Conservation (phyloP, 2,329 filamentous ascomycete genomes). For the Emergomyces pasteurianus region DNA sequence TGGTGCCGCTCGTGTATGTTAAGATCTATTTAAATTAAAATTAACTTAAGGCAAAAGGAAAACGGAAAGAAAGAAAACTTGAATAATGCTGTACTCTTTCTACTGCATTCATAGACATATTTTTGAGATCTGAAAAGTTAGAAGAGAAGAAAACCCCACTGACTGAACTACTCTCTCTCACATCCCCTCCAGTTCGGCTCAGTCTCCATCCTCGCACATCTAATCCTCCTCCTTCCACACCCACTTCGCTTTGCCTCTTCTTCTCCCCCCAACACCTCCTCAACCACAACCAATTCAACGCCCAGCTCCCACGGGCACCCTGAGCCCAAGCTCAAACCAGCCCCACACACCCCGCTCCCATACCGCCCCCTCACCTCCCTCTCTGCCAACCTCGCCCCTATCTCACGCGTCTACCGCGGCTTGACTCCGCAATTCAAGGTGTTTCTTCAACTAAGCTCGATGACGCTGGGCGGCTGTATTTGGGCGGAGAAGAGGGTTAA, state of each 20-base stretch:
- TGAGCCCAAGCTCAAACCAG: conserved; percentile 19
- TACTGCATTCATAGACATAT: background rate
- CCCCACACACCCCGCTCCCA: conserved; percentile 21
- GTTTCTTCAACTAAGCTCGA: conserved; percentile 35
- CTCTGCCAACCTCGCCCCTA: conserved; percentile 35
- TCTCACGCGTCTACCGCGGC: conserved; percentile 33
- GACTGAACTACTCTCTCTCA: background rate
- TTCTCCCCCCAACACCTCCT: conserved; percentile 13
- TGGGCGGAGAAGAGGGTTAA: conserved; percentile 37
- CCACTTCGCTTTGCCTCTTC: conserved; percentile 29
- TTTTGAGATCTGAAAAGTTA: too few relatives aligned
- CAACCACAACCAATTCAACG: conserved; percentile 19
- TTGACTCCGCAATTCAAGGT: conserved; percentile 40
- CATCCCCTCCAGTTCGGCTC: conserved; percentile 28
- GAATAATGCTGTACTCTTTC: background rate
- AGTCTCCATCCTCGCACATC: conserved; percentile 35
- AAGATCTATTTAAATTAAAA: background rate
- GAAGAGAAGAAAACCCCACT: background rate
- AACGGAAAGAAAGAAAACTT: background rate
- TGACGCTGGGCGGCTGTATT: conserved; percentile 38
- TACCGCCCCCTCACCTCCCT: conserved; percentile 37
- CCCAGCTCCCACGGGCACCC: conserved; percentile 10
- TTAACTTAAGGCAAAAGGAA: background rate
- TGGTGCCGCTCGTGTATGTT: conserved; percentile 31
- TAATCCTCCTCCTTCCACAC: conserved; percentile 33